Base-by-base conservation (phyloP, 1,284 basidiomycete species). In the Puccinia triticina region DNA sequence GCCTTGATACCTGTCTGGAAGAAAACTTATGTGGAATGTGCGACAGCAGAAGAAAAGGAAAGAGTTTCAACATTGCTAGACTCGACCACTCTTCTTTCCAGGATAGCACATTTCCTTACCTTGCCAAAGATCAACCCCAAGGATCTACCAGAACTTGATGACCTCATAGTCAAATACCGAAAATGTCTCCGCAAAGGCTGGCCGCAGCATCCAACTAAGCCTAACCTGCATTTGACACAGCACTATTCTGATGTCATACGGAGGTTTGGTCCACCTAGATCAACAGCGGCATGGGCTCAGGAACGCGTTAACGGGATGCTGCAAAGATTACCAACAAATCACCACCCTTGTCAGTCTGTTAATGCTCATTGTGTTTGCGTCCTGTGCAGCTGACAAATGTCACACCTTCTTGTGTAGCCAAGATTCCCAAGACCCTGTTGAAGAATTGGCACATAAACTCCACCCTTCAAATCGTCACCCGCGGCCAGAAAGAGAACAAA, bases 181-280 rank as follows among this genome's bases (percentile, higher is more conserved):
- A 23, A 59, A 59, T 59, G 55, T n/a, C 61, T 64, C 14, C 61
- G 32, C 21, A 14, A 64, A 37, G n/a, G n/a, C n/a, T 64, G 61
- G 61, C 61, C 61, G 14, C 14, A 29, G 26, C 10, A 64, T 14
- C 10, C 29, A 64, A 64, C 11, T 21, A 53, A 21, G 50, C 50
- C 23, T 21, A 64, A 64, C 34, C 61, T 64, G n/a, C 61, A 64
- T n/a, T 26, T 64, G 61, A 64, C 18, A 29, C 61, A 23, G 55
- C n/a, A n/a, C n/a, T n/a, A n/a, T n/a, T n/a, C n/a, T n/a, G n/a
- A n/a, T n/a, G n/a, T n/a, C n/a, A n/a, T n/a, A n/a, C n/a, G n/a
- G n/a, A n/a, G n/a, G n/a, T n/a, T n/a, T n/a, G n/a, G n/a, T n/a
- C n/a, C n/a, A n/a, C n/a, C n/a, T n/a, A n/a, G n/a, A n/a, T n/a